Evolutionary conservation across 2,329 filamentous ascomycete genomes (phyloP).

Genomic region (Akanthomyces uredinophilus): DNA sequence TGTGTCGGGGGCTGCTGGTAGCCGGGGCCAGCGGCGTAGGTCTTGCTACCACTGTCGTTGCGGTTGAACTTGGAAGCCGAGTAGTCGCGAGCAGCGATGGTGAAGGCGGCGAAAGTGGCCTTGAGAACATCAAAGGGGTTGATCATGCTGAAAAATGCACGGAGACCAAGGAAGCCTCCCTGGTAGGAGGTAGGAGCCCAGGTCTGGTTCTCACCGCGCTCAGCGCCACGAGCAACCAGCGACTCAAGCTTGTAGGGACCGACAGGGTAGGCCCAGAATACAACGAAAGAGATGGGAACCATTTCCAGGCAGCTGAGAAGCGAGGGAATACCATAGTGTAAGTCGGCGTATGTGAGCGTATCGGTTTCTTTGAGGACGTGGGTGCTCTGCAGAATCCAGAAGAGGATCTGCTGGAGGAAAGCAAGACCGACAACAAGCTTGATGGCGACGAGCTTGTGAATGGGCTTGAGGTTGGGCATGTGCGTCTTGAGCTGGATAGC

Average conservation of each 20-base stretch:
- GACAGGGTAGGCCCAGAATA: constrained; percentile 22
- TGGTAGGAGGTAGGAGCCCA: constrained; percentile 20
- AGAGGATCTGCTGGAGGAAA: constrained; percentile 22
- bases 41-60: not conserved
- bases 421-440: constrained; percentile 23
- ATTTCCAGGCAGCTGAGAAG: constrained; percentile 24
- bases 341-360: constrained; percentile 20
- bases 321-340: constrained; percentile 21
- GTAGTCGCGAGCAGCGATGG: constrained; percentile 3
- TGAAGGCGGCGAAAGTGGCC: constrained; percentile 8
- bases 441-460: constrained; percentile 15
- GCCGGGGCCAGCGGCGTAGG: constrained; percentile 6
- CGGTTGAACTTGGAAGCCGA: constrained; percentile 7
- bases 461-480: constrained; percentile 15
- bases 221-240: constrained; percentile 8
- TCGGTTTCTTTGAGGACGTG: constrained; percentile 18
- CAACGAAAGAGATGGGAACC: constrained; percentile 22
- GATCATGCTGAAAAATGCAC: constrained; percentile 16
- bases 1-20: constrained; percentile 11
- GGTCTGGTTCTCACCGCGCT: constrained; percentile 12
- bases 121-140: constrained; percentile 17
- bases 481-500: constrained; percentile 14
- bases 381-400: constrained; percentile 22
- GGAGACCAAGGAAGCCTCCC: constrained; percentile 19
- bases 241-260: constrained; percentile 21